Base-by-base conservation (phyloP, 192 early-diverging fungal species). In the Podila epicladia region DNA sequence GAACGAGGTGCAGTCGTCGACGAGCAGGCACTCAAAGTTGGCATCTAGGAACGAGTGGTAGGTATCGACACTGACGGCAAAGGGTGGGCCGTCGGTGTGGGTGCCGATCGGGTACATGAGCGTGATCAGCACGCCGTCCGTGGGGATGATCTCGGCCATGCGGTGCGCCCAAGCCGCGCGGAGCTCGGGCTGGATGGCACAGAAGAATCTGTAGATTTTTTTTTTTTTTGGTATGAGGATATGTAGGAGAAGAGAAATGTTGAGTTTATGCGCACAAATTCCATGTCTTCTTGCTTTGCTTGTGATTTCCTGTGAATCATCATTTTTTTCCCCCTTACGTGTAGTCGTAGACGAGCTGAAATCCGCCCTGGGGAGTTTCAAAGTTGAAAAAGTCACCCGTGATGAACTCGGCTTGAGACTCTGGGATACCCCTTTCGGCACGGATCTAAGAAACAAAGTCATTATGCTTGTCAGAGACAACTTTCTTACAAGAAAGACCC, bases 271-370 rank as follows among this genome's bases (percentile, higher is more conserved):
- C 1, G 29, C 29, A 37, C 35, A 37, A 37, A 41, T 7, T 4
- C 51, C n/a, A n/a, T n/a, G 5, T 9, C 11, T 51, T 15, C 5
- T 51, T 51, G 50, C 6, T 22, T 53, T 53, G 51, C 49, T 53
- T 17, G 17, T 19, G 51, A 9, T 1, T n/a, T 51, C 29, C 20
- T 51, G 13, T 15, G 13, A 22, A 9, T n/a, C 20, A 9, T n/a
- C 20, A 0, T 53, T 22, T n/a, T 53, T 4, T 24, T 22, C 20
- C 22, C 22, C 62, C 84, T 75, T 85, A 90, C 85, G 94, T 95
- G 74, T 95, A 94, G 82, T 97, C 95, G 61, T 90, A 95, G 5
- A 94, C 86, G 19, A 97, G 83, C 59, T 92, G 89, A 85, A 88
- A 96, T 61, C 87, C 86, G 37, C 69, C 85, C 3, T 66, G 67